Evolutionary conservation across 1,139 yeast genomes (phyloP), one percentile per base, ranked within the genome.

Genomic region (Geotrichum citri-aurantii): DNA sequence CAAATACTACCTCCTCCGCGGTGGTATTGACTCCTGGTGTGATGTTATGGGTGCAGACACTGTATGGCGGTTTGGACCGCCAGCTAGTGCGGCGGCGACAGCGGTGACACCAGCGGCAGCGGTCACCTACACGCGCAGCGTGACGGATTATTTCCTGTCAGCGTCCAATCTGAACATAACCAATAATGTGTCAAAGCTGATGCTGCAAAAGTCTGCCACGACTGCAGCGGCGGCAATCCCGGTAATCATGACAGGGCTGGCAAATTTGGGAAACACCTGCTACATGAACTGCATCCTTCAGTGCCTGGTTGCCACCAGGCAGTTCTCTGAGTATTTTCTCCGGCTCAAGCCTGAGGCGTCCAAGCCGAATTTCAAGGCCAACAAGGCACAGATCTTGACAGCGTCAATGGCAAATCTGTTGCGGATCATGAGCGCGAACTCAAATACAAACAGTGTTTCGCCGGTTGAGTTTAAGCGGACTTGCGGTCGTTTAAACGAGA

Each of bases 251-350:
- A 77, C 82, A 0, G 96, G 97, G 0, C 76, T 93, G 46, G 80
- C 80, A 54, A 92, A 92, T 68, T 78, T 88, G 64, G 97, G 98
- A 0, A 92, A 91, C 68, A 88, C 97, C 0, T 93, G 99, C 71
- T 93, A 93, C 71, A 86, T 93, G 85, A 92, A 93, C 71, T 88
- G 97, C 67, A 81, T 93, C 59, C 74, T 93, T 21, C 99, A 93
- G 71, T 92, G 97, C 69, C 74, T 93, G 46, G 71, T 80, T 8
- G 83, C 83, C 1, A 79, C 84, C 0, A 75, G 12, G 7, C n/a
- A 33, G 12, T 33, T 33, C 40, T 33, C 40, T n/a, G n/a, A 33
- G 6, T 33, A 33, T 33, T 33, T 33, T 33, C 40, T 33, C n/a
- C n/a, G n/a, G 40, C 40, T 33, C 40, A 33, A 33, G 40, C 1